Percentiles rank a stretch among this genome's conserved stretches.
These are phyloP conservation scores for Coleophoma eucalyptorum DNA, from an alignment of 2,329 filamentous ascomycete species.

Conservation along the genomic window DNA sequence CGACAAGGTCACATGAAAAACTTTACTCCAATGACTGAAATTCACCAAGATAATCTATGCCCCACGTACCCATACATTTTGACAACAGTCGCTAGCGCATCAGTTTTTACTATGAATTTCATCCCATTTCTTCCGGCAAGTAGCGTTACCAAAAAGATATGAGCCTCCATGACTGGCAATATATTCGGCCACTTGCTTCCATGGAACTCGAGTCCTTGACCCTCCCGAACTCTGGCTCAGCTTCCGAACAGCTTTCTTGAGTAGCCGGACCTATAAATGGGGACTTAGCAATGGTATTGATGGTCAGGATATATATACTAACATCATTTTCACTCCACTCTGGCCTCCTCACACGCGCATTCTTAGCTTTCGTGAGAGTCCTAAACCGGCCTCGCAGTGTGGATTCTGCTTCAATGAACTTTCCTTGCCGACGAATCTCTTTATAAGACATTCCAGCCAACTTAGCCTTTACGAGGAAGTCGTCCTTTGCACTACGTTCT, in stretches of 20 bases:
- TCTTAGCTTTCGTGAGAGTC: slow-evolving; percentile 59
- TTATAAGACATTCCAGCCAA: slow-evolving; percentile 57
- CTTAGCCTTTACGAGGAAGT: slow-evolving; percentile 51
- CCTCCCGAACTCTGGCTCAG: slow-evolving; percentile 16
- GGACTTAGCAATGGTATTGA: too few species aligned
- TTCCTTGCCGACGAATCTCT: slow-evolving; percentile 52
- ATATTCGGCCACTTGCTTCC: slow-evolving; percentile 53
- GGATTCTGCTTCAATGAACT: slow-evolving; percentile 63
- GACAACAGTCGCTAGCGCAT: too few species aligned
- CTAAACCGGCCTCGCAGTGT: slow-evolving; percentile 68
- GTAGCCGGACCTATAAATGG: slow-evolving; percentile 35
- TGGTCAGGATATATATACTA: slow-evolving; percentile 30
- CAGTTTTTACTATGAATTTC: slow-evolving; percentile 22
- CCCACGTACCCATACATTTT: too few species aligned
- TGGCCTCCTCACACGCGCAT: slow-evolving; percentile 61
- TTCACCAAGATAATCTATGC: not conserved
- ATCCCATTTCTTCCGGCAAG: slow-evolving; percentile 56
- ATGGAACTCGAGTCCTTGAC: slow-evolving; percentile 40
- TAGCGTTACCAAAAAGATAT: slow-evolving; percentile 56
- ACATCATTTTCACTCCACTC: slow-evolving; percentile 62
- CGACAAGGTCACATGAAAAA: too few species aligned
- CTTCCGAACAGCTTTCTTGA: slow-evolving; percentile 39
- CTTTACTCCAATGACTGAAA: not conserved
- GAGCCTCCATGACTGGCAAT: slow-evolving; percentile 48
- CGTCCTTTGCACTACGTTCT: slow-evolving; percentile 34